Base-by-base conservation (phyloP, 768 basidiomycete species). In the Boletus reticulatus region DNA sequence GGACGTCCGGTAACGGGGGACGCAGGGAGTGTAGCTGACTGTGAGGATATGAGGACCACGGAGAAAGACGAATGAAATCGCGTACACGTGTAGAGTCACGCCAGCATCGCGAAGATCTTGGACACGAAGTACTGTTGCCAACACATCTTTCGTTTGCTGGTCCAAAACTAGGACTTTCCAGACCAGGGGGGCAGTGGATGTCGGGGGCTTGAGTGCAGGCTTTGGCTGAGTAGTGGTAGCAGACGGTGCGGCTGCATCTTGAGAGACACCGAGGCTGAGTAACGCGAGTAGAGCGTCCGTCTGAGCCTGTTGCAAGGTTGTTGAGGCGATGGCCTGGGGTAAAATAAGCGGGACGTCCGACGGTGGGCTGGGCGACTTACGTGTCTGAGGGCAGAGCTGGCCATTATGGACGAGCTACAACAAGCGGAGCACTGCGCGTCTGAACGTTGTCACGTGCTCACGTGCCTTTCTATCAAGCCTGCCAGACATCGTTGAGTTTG, bases 111-210 rank as follows among this genome's bases (percentile, higher is more conserved):
- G 83, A 58, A 99, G 79, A 74, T 98, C 97, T 72, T 98, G 95
- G 8, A 99, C 97, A 51, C 95, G 85, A 60, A 99, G 75, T 19
- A 94, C 89, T 1, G 96, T 98, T 16, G 97, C 97, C 37, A 99
- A 80, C 20, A 98, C 87, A 70, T 98, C 97, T 71, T 98, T 97
- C 22, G 94, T 96, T 63, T 89, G 83, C 66, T 97, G 93, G 72
- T 99, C 97, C 52, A 99, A 77, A 2, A 99, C 88, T 11, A 99
- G 76, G 14, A 98, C 87, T 73, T 99, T 99, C 96, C 97, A 99
- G 6, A 97, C 86, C 6, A 93, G 85, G 31, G 93, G 91, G 0
- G 82, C 84, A 13, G 80, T 78, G 27, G 80, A 72, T 8, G 80
- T 72, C 2, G 83, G 75, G 4, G 77, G 70, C 61, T 84, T 87